Evolutionary conservation across 2,329 filamentous ascomycete species (phyloP), one percentile per base, ranked within the genome.

Genomic region (Colletotrichum shisoi): DNA sequence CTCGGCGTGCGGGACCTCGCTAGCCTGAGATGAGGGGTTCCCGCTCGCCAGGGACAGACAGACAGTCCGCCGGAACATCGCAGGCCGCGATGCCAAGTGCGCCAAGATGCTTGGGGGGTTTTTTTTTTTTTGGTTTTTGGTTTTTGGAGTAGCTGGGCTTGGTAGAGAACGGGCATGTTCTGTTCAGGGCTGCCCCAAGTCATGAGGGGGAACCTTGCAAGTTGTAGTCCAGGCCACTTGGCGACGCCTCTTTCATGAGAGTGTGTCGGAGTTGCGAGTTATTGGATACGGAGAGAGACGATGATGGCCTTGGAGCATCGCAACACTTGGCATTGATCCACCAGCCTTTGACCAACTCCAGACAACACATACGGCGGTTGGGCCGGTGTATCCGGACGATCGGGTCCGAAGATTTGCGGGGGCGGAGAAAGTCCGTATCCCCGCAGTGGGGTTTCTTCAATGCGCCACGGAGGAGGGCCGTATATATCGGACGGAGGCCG

Each of bases 41-140:
- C 44, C 59, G 54, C 37, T 15, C 8, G 40, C 21, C 54, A 44
- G 54, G 53, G 27, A 31, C 27, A 31, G 27, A 44, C 48, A 46
- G 27, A 31, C 27, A 31, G 27, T 31, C 27, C 27, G 37, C 31
- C 44, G 61, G 65, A 64, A 49, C 48, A 21, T 64, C 8, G 56
- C 13, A 51, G 39, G n/a, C 65, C 61, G 61, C 49, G 34, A 52
- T 67, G 65, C 65, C 65, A 64, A 67, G 61, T 37, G 3, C 13
- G 65, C 65, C 65, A 64, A 67, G 65, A 56, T 67, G 61, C 65
- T 67, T 64, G 54, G 65, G n/a, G n/a, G n/a, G n/a, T n/a, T n/a
- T n/a, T n/a, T n/a, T n/a, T n/a, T n/a, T n/a, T n/a, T n/a, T n/a
- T n/a, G n/a, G 31, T 49, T 63, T 31, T 31, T 31, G 5, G 8